Percentiles rank a stretch among this genome's conserved stretches.
phyloP scores from a whole-genome alignment of 176 grass and related monocot species.

The Triticum urartu region DNA sequence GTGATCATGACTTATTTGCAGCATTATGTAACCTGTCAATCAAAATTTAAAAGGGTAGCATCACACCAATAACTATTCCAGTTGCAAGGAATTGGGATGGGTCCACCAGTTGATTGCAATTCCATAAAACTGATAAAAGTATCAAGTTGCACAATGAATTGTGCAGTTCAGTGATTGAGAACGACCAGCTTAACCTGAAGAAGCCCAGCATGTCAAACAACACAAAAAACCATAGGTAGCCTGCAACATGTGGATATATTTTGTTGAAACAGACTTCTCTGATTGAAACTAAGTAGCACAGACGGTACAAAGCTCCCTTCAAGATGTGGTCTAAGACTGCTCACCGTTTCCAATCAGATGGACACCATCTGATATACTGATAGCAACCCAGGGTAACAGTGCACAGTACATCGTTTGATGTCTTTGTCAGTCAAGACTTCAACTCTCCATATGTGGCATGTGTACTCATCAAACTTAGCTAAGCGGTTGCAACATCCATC shows the following conservation, averaged over 20 bases:
- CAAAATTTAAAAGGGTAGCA: background rate
- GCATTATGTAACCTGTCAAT: background rate
- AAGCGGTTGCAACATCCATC: background rate
- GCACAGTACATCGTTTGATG: constrained; percentile 7
- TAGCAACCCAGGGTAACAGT: constrained; percentile 5
- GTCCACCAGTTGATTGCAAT: background rate
- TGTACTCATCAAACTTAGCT: constrained; percentile 17
- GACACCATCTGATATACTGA: background rate
- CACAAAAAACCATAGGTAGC: background rate
- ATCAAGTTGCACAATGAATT: background rate
- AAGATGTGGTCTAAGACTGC: background rate
- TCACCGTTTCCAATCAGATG: background rate
- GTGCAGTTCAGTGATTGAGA: background rate
- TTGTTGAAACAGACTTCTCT: background rate
- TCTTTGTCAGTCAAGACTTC: constrained; percentile 31
- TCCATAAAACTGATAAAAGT: background rate
- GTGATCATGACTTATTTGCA: background rate
- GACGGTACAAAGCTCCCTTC: background rate
- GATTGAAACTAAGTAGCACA: background rate
- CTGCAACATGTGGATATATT: background rate
- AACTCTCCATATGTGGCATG: background rate
- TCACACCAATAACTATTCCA: constrained; percentile 6
- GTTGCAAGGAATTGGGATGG: constrained; percentile 10
- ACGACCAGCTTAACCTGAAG: background rate
- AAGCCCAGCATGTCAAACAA: background rate